phyloP scores from a whole-genome alignment of 768 basidiomycete species.

The Guyanaporus albipodus region DNA sequence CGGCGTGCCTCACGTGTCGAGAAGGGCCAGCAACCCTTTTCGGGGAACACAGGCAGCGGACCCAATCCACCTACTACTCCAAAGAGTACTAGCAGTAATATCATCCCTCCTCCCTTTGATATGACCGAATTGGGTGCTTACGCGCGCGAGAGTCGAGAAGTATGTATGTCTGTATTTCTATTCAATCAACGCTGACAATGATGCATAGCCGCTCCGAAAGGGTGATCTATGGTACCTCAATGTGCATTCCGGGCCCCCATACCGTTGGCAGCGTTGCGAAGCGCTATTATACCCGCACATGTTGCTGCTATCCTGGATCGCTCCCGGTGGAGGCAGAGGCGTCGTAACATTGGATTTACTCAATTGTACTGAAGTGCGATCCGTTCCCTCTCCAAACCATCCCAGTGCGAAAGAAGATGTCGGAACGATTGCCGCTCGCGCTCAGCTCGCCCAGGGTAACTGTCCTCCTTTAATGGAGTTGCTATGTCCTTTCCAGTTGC shows the following conservation, averaged over 20 bases:
- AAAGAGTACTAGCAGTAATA: constrained; percentile 29
- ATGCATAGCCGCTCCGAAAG: constrained; percentile 73
- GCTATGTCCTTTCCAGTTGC: constrained; percentile 85
- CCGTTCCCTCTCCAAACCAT: constrained; percentile 77
- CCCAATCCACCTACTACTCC: constrained; percentile 22
- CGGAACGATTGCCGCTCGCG: constrained; percentile 75
- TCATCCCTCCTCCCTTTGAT: constrained; percentile 45
- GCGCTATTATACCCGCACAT: constrained; percentile 81
- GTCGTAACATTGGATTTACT: constrained; percentile 83
- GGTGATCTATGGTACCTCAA: constrained; percentile 91
- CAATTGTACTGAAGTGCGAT: constrained; percentile 83
- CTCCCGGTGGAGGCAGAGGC: constrained; percentile 76
- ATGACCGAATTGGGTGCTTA: constrained; percentile 44
- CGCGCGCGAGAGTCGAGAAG: constrained; percentile 41
- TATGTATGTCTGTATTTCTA: constrained; percentile 19
- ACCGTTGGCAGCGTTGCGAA: constrained; percentile 77
- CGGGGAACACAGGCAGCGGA: constrained; percentile 8
- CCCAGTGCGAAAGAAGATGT: constrained; percentile 81
- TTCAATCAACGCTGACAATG: constrained; percentile 8
- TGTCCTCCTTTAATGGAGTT: constrained; percentile 56
- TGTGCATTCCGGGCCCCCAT: constrained; percentile 78
- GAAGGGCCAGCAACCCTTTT: constrained; percentile 10
- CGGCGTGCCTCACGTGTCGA: constrained; percentile 30
- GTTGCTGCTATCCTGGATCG: constrained; percentile 83
- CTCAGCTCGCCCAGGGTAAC: constrained; percentile 47